Evolutionary conservation across 2,329 filamentous ascomycete genomes (phyloP), one percentile per base, ranked within the genome.

Genomic region (Nothophoma quercina): DNA sequence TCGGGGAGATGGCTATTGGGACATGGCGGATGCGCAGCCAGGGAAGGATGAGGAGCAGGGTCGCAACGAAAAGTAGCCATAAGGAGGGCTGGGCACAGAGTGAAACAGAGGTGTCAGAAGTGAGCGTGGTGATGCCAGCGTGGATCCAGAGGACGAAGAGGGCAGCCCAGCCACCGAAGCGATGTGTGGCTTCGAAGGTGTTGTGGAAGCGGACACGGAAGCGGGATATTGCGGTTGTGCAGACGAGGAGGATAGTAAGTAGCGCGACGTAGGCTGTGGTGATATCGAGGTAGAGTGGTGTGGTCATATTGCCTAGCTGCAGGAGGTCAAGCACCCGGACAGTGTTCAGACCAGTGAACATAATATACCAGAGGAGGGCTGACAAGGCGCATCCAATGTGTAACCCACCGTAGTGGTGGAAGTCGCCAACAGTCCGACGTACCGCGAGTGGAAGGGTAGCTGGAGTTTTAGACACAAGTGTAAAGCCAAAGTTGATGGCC

Each of bases 21-120:
- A 90, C 84, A 59, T 84, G 86, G 47, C 88, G 84, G 18, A 95
- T 83, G 56, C 85, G 82, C 1, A 88, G 69, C 90, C 90, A 96
- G 0, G 91, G 89, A 35, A 88, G 85, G 43, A 88, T 78, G 60
- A 93, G 82, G 60, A 87, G 83, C 39, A 81, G 67, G 1, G 89
- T 90, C 32, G 86, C 85, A 26, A 83, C 68, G 21, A 84, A 62
- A 15, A 93, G 78, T 64, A 90, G 82, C 88, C 89, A 95, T 71
- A 93, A 54, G 0, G 61, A 53, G 0, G 65, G 48, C 18, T 59
- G 59, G 1, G 25, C 26, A 36, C 51, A 44, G 9, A 64, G 45
- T 3, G 53, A 36, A 3, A 26, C 21, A 5, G 39, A 41, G 2
- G 29, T 9, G 21, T 16, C 30, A 13, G 46, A 32, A 34, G 42